Conservation (phyloP, 2,329 filamentous ascomycete species). For the Xylariomycetidae sp. region DNA sequence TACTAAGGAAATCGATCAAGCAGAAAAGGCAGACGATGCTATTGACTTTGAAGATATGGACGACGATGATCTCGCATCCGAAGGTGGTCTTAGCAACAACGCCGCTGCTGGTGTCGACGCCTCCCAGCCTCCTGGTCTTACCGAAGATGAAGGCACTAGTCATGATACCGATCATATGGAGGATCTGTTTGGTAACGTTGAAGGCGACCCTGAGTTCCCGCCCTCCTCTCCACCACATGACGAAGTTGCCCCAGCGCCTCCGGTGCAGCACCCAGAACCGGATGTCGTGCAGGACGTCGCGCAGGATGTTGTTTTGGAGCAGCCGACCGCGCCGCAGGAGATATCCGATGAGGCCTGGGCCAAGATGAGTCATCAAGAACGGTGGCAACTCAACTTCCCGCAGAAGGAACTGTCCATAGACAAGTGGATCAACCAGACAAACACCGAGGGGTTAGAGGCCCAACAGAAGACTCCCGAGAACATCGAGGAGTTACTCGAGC, state of each 20-base stretch:
- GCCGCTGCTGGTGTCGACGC: conserved; percentile 27
- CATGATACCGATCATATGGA: conserved; percentile 49
- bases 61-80: conserved; percentile 86
- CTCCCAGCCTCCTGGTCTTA: conserved; percentile 46
- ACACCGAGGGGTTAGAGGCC: conserved; percentile 54
- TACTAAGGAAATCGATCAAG: conserved; percentile 49
- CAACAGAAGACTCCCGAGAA: conserved; percentile 67
- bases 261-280: neutral
- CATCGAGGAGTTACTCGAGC: conserved; percentile 67
- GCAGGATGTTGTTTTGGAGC: conserved; percentile 12
- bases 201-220: conserved; percentile 34
- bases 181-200: conserved; percentile 63
- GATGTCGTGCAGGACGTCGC: conserved; percentile 3
- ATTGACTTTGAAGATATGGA: conserved; percentile 80
- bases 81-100: conserved; percentile 35
- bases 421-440: conserved; percentile 27
- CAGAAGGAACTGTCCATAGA: conserved; percentile 36
- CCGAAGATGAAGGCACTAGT: conserved; percentile 54
- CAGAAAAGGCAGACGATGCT: conserved; percentile 86
- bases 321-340: conserved; percentile 9
- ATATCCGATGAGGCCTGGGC: conserved; percentile 29
- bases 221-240: conserved; percentile 40
- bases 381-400: conserved; percentile 36
- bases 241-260: conserved; percentile 6
- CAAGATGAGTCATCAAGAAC: conserved; percentile 31